phyloP scores from a whole-genome alignment of 2,329 filamentous ascomycete genomes.

The Tolypocladium guangdongense region DNA sequence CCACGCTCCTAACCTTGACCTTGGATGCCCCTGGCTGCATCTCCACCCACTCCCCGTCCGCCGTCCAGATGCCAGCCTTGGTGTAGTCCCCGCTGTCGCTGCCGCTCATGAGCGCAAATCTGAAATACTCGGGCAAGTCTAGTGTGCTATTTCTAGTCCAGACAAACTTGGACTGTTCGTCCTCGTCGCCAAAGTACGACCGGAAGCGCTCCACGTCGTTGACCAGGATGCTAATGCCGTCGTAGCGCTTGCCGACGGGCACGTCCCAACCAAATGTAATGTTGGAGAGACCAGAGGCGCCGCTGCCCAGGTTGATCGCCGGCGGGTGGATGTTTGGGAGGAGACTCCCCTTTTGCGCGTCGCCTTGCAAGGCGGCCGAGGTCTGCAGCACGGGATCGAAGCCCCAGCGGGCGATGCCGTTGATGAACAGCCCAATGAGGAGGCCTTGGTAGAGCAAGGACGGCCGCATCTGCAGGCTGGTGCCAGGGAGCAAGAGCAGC shows the following conservation, averaged over 20 bases:
- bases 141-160: constrained; percentile 43
- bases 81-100: constrained; percentile 59
- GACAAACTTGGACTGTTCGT: constrained; percentile 35
- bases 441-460: constrained; percentile 82
- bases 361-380: constrained; percentile 57
- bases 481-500: constrained; percentile 77
- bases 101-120: constrained; percentile 64
- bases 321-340: constrained; percentile 44
- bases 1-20: constrained; percentile 19
- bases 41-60: constrained; percentile 51
- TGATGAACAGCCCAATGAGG: constrained; percentile 83
- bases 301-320: constrained; percentile 31
- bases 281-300: constrained; percentile 39
- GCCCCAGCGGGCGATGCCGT: constrained; percentile 88
- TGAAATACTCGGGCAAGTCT: constrained; percentile 57
- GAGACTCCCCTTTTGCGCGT: constrained; percentile 50
- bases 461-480: constrained; percentile 76
- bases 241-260: constrained; percentile 40
- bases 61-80: constrained; percentile 60
- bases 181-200: constrained; percentile 53
- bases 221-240: constrained; percentile 70
- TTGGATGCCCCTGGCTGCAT: constrained; percentile 53
- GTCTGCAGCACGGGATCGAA: constrained; percentile 87
- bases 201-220: constrained; percentile 77
- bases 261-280: constrained; percentile 51